Percentiles rank a stretch among this genome's conserved stretches.
Evolutionary conservation across 495 filamentous ascomycete genomes (phyloP).

Genomic region (Lepidopterella palustris): DNA sequence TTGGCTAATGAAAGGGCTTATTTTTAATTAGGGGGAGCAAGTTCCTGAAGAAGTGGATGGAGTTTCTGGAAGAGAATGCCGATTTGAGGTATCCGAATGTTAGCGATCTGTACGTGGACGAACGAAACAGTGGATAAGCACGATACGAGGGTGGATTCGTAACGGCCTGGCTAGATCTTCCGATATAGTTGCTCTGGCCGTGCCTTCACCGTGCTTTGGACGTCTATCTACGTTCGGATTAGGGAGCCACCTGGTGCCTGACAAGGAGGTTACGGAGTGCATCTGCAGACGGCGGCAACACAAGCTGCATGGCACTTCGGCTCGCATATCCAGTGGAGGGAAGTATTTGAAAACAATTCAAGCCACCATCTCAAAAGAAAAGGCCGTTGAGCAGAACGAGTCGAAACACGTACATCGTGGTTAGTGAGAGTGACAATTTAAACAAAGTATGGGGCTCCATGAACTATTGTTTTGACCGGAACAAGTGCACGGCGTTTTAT

Average conservation of each 20-base stretch:
- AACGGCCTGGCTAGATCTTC: neutral
- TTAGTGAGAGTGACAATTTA: neutral
- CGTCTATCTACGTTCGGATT: too few species aligned
- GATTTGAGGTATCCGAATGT: slow-evolving; percentile 80
- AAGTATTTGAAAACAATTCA: neutral
- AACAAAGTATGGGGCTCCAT: neutral
- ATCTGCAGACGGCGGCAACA: too few species aligned
- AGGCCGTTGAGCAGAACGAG: neutral
- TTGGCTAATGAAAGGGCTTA: slow-evolving; percentile 9
- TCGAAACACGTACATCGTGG: neutral
- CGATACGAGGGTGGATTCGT: neutral
- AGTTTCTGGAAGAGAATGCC: slow-evolving; percentile 73
- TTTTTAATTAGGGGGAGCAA: slow-evolving; percentile 55
- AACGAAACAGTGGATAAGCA: slow-evolving; percentile 1
- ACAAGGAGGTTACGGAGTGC: too few species aligned
- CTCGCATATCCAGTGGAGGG: too few species aligned
- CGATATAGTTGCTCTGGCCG: too few species aligned
- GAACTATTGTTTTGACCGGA: neutral
- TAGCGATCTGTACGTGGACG: slow-evolving; percentile 44
- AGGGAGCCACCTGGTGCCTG: too few species aligned
- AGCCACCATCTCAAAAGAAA: neutral
- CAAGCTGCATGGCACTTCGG: too few species aligned
- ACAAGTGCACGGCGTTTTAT: neutral
- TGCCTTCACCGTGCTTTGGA: too few species aligned
- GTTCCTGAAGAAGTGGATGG: slow-evolving; percentile 87